phyloP scores from a whole-genome alignment of 192 early-diverging fungal species.

The Obelidium mucronatum region DNA sequence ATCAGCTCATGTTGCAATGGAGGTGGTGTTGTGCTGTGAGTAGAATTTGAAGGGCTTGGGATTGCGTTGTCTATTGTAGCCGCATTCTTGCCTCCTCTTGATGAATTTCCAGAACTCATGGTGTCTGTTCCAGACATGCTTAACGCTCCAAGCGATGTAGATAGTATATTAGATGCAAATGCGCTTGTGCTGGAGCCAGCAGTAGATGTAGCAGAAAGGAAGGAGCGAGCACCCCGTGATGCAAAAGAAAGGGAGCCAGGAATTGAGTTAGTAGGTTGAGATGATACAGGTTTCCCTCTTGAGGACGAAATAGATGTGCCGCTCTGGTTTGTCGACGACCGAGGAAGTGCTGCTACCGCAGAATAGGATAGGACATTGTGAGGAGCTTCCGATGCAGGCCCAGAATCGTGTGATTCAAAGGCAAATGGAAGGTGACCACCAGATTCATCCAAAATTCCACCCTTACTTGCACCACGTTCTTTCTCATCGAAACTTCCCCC shows the following conservation, averaged over 20 bases:
- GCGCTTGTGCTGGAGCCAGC: not conserved
- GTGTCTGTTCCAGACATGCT: conserved; percentile 4
- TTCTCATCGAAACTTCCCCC: not conserved
- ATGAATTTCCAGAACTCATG: not conserved
- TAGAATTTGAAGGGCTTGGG: conserved; percentile 22
- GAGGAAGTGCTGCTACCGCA: not conserved
- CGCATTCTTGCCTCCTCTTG: not conserved
- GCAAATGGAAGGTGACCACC: conserved; percentile 19
- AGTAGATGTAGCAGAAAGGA: not conserved
- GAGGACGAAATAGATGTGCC: conserved; percentile 1
- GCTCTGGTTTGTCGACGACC: no score
- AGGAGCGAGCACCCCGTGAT: conserved; percentile 17
- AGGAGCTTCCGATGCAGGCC: not conserved
- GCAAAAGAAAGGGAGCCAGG: conserved; percentile 13
- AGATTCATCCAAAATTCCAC: not conserved
- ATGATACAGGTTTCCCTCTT: no score
- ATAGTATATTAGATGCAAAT: conserved; percentile 16
- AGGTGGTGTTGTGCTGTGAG: conserved; percentile 20
- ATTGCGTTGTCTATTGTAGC: not conserved
- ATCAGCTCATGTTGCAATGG: conserved; percentile 26
- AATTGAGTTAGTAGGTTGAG: not conserved
- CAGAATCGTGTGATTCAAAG: conserved; percentile 10
- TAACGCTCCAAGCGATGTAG: conserved; percentile 20
- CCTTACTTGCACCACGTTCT: not conserved
- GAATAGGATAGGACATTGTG: not conserved